These are phyloP conservation scores for Monosporascus cannonballus DNA, from an alignment of 2,329 filamentous ascomycete species.

Conservation along the genomic window DNA sequence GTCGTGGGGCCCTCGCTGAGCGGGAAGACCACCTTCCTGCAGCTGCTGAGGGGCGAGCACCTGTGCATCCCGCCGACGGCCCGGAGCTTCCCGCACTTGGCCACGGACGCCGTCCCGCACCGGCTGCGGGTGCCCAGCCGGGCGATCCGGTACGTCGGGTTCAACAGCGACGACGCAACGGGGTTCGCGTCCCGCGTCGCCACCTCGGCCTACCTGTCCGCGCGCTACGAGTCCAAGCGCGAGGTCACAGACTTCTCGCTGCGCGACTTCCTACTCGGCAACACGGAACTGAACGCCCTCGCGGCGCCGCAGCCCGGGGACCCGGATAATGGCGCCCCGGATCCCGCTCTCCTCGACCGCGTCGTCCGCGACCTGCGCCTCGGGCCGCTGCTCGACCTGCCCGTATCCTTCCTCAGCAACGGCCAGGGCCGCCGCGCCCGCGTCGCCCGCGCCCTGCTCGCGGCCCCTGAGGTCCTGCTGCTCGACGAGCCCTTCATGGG, in stretches of 20 bases:
- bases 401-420: conserved; percentile 86
- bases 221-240: conserved; percentile 80
- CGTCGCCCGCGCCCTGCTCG: conserved; percentile 80
- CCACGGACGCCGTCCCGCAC: conserved; percentile 51
- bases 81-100: conserved; percentile 73
- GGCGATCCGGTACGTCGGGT: conserved; percentile 86
- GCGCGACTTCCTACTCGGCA: conserved; percentile 71
- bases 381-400: conserved; percentile 64
- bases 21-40: conserved; percentile 76
- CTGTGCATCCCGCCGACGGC: conserved; percentile 70
- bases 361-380: conserved; percentile 68
- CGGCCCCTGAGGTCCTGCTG: conserved; percentile 71
- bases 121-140: conserved; percentile 52
- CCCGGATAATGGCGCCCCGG: conserved; percentile 43
- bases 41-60: conserved; percentile 69
- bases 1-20: conserved; percentile 73
- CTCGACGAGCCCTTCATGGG: conserved; percentile 97
- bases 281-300: conserved; percentile 75
- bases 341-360: conserved; percentile 46
- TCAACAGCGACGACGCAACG: conserved; percentile 58
- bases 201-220: conserved; percentile 77
- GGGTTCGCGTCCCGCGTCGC: conserved; percentile 48
- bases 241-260: conserved; percentile 87
- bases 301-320: conserved; percentile 40
- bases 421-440: conserved; percentile 83